Evolutionary conservation across 257 asterid species (phyloP).

Genomic region (Solanum pimpinellifolium): DNA sequence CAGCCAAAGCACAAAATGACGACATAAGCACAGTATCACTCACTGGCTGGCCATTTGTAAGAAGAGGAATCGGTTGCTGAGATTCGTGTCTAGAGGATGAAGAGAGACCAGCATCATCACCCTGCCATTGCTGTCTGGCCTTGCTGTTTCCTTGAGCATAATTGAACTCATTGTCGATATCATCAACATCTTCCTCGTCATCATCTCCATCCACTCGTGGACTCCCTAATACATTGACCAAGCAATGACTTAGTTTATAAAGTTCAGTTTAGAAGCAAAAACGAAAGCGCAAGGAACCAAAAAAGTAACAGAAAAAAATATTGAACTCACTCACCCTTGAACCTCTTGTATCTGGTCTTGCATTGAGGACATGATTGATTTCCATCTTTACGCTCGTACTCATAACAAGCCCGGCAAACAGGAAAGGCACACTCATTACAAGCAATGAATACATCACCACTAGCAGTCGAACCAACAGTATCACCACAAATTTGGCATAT

Average conservation of each 20-base stretch:
- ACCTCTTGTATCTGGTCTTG: slow-evolving; percentile 84
- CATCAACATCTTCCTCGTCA: slow-evolving; percentile 77
- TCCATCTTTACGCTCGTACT: slow-evolving; percentile 88
- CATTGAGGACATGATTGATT: slow-evolving; percentile 86
- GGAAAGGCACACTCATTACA: slow-evolving; percentile 96
- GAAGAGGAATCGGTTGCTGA: slow-evolving; percentile 81
- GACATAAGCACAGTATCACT: slow-evolving; percentile 13
- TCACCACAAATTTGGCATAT: slow-evolving; percentile 92
- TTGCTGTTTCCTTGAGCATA: slow-evolving; percentile 54
- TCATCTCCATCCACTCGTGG: slow-evolving; percentile 93
- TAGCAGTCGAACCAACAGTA: slow-evolving; percentile 48
- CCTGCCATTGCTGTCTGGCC: slow-evolving; percentile 72
- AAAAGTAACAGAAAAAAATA: background rate
- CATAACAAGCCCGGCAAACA: slow-evolving; percentile 87
- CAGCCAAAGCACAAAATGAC: background rate
- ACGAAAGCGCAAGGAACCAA: background rate
- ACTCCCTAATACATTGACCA: slow-evolving; percentile 42
- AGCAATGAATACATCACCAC: slow-evolving; percentile 77
- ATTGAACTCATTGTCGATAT: slow-evolving; percentile 64
- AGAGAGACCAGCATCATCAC: slow-evolving; percentile 69
- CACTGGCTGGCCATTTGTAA: slow-evolving; percentile 75
- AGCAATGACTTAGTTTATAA: background rate
- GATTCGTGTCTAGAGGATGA: slow-evolving; percentile 80
- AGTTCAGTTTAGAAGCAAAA: background rate
- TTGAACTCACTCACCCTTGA: slow-evolving; percentile 43